Base-by-base conservation (phyloP, 2,329 filamentous ascomycete genomes). In the Ophiostoma australiae region DNA sequence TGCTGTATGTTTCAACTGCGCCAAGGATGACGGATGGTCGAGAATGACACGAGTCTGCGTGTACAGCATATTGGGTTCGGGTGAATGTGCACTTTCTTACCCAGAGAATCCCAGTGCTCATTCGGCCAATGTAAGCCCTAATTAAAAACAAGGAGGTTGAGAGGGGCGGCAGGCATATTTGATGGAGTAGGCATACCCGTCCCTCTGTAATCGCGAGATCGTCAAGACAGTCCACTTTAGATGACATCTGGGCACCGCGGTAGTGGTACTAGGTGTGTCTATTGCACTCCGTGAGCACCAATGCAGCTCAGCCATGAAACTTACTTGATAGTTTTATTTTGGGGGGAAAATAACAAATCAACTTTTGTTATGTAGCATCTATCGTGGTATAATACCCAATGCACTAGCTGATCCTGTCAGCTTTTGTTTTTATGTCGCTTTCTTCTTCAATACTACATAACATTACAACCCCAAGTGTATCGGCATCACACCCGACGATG, bases 211-310 rank as follows among this genome's bases (percentile, higher is more conserved):
- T 13, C 39, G 39, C 3, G 39, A 66, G 17, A 70, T 66, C 39
- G 39, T 37, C 69, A 70, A 11, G 58, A 61, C 69, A 58, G 41
- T 70, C 69, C 10, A 70, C 61, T 58, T 11, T 3, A 58, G 52
- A 27, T 48, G 44, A 48, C 44, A 48, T 48, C 44, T 48, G 17
- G 44, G 44, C 13, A 15, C 44, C 44, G 44, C 15, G 44, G 44
- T 20, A 27, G 52, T 27, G 17, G 23, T 58, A 27, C 11, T 27
- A 7, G 52, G 52, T 27, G n/a, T n/a, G 13, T 31, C 27, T 31
- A 31, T 31, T 31, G 7, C 35, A 39, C 10, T 39, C 13, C 13
- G 37, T n/a, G 6, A n/a, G 44, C 17, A 48, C 17, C 6, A 4
- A 48, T 48, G 20, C 44, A n/a, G 44, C 44, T 48, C 20, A 48